Evolutionary conservation across 371 early-diverging fungal species (phyloP).

Genomic region (Rhizopus delemar): DNA sequence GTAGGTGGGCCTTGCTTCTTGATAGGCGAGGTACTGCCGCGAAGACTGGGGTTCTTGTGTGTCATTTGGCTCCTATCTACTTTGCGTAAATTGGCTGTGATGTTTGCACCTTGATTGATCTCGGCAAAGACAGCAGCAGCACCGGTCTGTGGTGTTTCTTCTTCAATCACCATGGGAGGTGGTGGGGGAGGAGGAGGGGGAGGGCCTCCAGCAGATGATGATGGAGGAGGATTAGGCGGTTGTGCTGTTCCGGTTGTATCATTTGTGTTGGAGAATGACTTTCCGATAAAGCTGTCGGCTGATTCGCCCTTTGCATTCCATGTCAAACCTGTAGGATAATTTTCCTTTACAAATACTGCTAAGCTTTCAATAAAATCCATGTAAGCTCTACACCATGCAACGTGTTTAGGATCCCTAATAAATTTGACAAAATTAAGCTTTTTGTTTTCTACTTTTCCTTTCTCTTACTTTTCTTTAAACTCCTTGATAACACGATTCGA

Average conservation of each 20-base stretch:
- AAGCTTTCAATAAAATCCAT: slow-evolving; percentile 71
- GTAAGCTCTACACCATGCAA: slow-evolving; percentile 82
- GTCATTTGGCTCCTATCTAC: slow-evolving; percentile 96
- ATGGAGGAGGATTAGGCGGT: slow-evolving; percentile 8
- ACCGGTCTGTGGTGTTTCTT: slow-evolving; percentile 35
- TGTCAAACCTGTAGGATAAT: slow-evolving; percentile 85
- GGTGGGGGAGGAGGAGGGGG: slow-evolving; percentile 63
- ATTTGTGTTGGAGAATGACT: slow-evolving; percentile 22
- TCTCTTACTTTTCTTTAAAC: slow-evolving; percentile 81
- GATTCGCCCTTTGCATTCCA: slow-evolving; percentile 88
- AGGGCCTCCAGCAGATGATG: slow-evolving; percentile 43
- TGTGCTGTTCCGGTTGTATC: no score
- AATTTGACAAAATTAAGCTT: slow-evolving; percentile 65
- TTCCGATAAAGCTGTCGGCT: slow-evolving; percentile 51
- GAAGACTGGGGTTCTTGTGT: slow-evolving; percentile 92
- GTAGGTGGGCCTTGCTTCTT: slow-evolving; percentile 65
- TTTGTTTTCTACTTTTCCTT: slow-evolving; percentile 23
- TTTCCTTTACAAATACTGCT: slow-evolving; percentile 82
- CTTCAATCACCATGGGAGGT: slow-evolving; percentile 58
- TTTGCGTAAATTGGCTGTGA: slow-evolving; percentile 87
- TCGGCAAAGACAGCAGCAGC: slow-evolving; percentile 82
- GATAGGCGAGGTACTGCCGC: slow-evolving; percentile 47
- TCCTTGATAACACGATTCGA: slow-evolving; percentile 88
- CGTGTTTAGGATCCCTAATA: slow-evolving; percentile 75
- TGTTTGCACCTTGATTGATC: slow-evolving; percentile 78